Base-by-base conservation (phyloP, 352 stramenopile species). In the Pythium aristosporum region DNA sequence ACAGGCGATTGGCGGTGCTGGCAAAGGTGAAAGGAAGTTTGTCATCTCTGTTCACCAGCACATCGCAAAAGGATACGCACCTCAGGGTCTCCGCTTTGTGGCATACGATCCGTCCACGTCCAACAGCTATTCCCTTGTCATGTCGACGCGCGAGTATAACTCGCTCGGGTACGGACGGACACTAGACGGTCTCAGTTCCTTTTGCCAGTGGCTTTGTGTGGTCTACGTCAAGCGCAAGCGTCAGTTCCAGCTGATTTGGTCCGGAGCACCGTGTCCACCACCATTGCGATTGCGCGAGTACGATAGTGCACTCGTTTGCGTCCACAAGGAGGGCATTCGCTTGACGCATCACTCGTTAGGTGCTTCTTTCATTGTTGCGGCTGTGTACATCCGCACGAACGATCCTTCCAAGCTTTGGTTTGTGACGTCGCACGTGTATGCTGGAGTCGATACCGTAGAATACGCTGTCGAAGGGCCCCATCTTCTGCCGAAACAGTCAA, bases 131-230 rank as follows among this genome's bases (percentile, higher is more conserved):
- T 44, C 64, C 9, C 57, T 86, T 48, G 15, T 74, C 3, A 69
- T 88, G 54, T 67, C 78, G 12, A 63, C 67, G 18, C 75, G 74
- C 5, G 77, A 85, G 44, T 90, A 79, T 46, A 67, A 59, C 41
- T 75, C 73, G 12, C 71, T 87, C 9, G 75, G 76, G 0, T 90
- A 87, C 47, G 79, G 79, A 18, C 73, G 71, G 8, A 81, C 78
- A 5, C 63, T 50, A 0, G 66, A 77, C 5, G 81, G 79, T 1
- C 41, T 88, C 2, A 50, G 46, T 0, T 56, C 63, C 12, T 90
- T 87, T 53, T 88, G 79, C 66, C 80, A 83, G 37, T 88, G 76
- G 75, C 58, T 90, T 3, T 87, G 76, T 16, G 28, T 88, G 13
- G 53, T 87, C 12, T 90, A 88, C 44, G 79, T 88, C 41, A 79